A percentile compares a stretch with the other conserved stretches of the same genome.
Conservation (phyloP, 352 stramenopile species). For the Globisporangium parvum region DNA sequence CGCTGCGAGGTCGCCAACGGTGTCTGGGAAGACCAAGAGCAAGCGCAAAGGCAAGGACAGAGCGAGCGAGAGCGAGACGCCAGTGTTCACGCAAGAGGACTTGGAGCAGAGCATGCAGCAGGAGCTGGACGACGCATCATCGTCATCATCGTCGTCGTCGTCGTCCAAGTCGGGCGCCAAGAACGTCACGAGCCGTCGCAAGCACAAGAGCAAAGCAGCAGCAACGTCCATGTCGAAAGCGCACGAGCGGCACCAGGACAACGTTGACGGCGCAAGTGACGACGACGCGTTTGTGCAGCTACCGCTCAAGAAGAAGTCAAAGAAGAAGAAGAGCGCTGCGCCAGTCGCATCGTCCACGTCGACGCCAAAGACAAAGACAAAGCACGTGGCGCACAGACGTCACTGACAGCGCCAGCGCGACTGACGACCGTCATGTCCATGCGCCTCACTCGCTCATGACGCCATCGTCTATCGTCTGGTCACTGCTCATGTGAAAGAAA, state of each 20-base stretch:
- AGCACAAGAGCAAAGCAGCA: conserved; percentile 11
- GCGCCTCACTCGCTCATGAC: too few relatives aligned
- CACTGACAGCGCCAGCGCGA: conserved; percentile 37
- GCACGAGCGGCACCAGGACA: not conserved
- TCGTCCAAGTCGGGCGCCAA: conserved; percentile 13
- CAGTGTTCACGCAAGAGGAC: conserved; percentile 41
- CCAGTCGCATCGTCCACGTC: conserved; percentile 2
- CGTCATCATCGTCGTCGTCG: conserved; percentile 5
- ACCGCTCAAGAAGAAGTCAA: conserved; percentile 46
- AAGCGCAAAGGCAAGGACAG: conserved; percentile 5
- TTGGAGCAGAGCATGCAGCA: conserved; percentile 62
- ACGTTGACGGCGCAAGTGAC: conserved; percentile 1
- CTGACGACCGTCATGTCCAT: not conserved
- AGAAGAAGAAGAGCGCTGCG: conserved; percentile 15
- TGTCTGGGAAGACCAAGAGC: conserved; percentile 20
- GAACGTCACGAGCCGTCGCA: conserved; percentile 13
- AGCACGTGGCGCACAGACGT: not conserved
- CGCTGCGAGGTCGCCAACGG: conserved; percentile 45
- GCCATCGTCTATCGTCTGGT: too few relatives aligned
- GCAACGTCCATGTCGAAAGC: conserved; percentile 5
- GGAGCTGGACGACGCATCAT: conserved; percentile 29
- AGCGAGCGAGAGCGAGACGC: not conserved
- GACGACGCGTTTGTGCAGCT: conserved; percentile 28
- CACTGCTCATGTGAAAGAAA: too few relatives aligned
- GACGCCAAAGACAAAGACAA: conserved; percentile 6